Evolutionary conservation across 345 rosid genomes (phyloP).

Genomic region (Populus nigra): DNA sequence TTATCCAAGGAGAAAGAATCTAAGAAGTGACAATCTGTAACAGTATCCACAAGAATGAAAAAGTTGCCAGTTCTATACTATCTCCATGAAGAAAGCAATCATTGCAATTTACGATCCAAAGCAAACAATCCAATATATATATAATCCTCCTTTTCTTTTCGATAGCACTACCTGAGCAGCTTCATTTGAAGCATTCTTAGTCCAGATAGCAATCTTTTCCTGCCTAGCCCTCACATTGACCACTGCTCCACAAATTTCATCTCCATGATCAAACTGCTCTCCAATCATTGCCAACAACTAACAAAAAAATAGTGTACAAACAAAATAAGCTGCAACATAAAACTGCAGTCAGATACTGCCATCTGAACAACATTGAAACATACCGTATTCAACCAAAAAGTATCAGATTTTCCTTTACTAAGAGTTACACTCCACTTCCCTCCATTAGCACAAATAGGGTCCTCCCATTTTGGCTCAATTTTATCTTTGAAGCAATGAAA

Average conservation of each 20-base stretch:
- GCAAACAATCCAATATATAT: background rate
- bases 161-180: slow-evolving; percentile 63
- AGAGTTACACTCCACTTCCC: slow-evolving; percentile 82
- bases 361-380: background rate
- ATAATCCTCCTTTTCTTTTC: background rate
- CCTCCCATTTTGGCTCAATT: slow-evolving; percentile 96
- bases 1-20: background rate
- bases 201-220: slow-evolving; percentile 79
- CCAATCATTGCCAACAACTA: slow-evolving; percentile 76
- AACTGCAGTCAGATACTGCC: background rate
- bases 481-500: slow-evolving; percentile 85
- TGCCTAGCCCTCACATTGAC: slow-evolving; percentile 62
- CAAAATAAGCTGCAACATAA: background rate
- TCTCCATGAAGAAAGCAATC: background rate
- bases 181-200: slow-evolving; percentile 87
- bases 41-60: background rate
- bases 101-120: background rate
- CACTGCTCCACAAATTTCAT: slow-evolving; percentile 94
- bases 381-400: slow-evolving; percentile 77
- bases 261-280: slow-evolving; percentile 89
- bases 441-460: slow-evolving; percentile 89
- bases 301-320: background rate
- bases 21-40: background rate
- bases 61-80: background rate
- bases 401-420: slow-evolving; percentile 59